These are phyloP conservation scores for Colletotrichum sidae DNA, from an alignment of 2,329 filamentous ascomycete species.

Conservation along the genomic window DNA sequence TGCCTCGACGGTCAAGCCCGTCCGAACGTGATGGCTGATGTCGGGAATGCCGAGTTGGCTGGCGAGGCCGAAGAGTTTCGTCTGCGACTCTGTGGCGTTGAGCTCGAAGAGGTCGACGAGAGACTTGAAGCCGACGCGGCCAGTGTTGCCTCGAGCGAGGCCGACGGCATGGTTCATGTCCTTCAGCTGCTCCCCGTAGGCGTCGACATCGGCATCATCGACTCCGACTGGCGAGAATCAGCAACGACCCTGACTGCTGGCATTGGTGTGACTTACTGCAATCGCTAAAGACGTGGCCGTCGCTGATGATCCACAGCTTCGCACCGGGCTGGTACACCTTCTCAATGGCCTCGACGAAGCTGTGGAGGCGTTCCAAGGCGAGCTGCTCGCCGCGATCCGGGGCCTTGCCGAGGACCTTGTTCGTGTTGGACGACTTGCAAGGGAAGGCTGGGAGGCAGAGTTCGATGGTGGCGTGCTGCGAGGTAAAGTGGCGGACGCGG, in stretches of 20 bases:
- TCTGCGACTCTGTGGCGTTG: slow-evolving; percentile 47
- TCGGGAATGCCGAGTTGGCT: slow-evolving; percentile 43
- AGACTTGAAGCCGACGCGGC: slow-evolving; percentile 44
- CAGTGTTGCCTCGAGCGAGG: slow-evolving; percentile 39
- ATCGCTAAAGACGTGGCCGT: slow-evolving; percentile 55
- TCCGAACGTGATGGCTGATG: slow-evolving; percentile 48
- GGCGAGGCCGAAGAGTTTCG: slow-evolving; percentile 21
- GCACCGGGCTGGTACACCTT: slow-evolving; percentile 48
- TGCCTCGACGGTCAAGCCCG: slow-evolving; percentile 42
- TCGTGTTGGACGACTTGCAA: slow-evolving; percentile 51
- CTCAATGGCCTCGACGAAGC: slow-evolving; percentile 45
- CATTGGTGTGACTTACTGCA: slow-evolving; percentile 47
- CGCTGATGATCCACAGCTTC: slow-evolving; percentile 51
- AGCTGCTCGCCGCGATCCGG: slow-evolving; percentile 51
- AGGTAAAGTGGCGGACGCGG: slow-evolving; percentile 41
- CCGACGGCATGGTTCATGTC: slow-evolving; percentile 49
- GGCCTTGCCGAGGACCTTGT: slow-evolving; percentile 47
- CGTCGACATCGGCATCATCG: slow-evolving; percentile 54
- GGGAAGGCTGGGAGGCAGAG: slow-evolving; percentile 53
- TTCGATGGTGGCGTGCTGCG: slow-evolving; percentile 40
- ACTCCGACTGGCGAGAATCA: slow-evolving; percentile 49
- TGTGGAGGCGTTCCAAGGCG: slow-evolving; percentile 45
- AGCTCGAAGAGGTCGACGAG: slow-evolving; percentile 47
- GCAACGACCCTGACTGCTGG: rapidly evolving
- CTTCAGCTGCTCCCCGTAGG: slow-evolving; percentile 51